Evolutionary conservation across 768 basidiomycete species (phyloP), one percentile per base, ranked within the genome.

Genomic region (Pleurotus giganteus): DNA sequence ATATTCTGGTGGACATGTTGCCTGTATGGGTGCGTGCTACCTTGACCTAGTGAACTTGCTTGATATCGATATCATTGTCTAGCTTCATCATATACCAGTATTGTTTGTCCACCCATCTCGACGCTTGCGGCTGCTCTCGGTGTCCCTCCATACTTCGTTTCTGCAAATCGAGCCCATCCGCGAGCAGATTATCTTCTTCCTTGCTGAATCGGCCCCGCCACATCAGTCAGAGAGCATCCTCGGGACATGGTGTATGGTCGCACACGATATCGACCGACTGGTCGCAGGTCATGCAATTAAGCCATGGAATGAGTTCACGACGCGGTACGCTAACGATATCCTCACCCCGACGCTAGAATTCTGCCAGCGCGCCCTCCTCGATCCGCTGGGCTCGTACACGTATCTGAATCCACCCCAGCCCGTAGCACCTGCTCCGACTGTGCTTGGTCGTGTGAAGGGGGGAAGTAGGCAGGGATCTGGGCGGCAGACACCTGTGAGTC

Each of bases 1-100:
- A 71, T 8, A 76, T 68, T 47, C 65, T 73, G 60, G 76, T 81
- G 21, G 75, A 84, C 53, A 88, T 86, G 76, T 62, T 95, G 28
- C 93, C 93, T 3, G 93, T 96, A 54, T 98, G 95, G 95, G 94
- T 96, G 66, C 62, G 91, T 78, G 23, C 15, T 19, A 23, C 39
- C 27, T 32, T 6, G 24, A 46, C 43, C 11, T 17, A 29, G 23
- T 24, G 12, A n/a, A 32, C 17, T 39, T 31, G 51, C 41, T 21
- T 45, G 19, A 43, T 17, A 42, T 11, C 43, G 19, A 43, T 17
- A 42, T 11, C 43, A 26, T 28, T 26, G 19, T 23, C 43, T 56
- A 96, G 94, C 72, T 93, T 29, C 91, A 97, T 68, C 93, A 96
- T 69, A 71, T 89, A n/a, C 85, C 94, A 0, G 76, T 87, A 0